Evolutionary conservation across 1,139 yeast genomes (phyloP), one percentile per base, ranked within the genome.

Genomic region (Suzukiozyma palmioleophila): DNA sequence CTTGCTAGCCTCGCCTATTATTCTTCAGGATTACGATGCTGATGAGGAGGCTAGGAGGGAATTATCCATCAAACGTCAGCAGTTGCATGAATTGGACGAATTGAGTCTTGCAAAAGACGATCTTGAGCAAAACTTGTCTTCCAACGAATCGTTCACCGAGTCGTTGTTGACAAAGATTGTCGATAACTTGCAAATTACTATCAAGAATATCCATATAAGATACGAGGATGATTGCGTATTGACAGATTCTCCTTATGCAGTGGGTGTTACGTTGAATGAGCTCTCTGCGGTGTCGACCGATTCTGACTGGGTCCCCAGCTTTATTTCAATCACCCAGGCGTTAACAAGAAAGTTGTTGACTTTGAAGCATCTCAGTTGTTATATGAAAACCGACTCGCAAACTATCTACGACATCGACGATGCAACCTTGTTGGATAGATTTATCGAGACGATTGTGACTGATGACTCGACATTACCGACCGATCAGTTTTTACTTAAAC

Each of bases 211-310:
- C 44, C 98, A 94, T 59, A 62, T 94, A 13, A 74, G 98, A 42
- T 92, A 90, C 54, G 98, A 94, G 56, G 98, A 94, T 61, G 75
- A 71, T 36, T 72, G 77, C 9, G 71, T 77, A 7, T 77, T 83
- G 50, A 77, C 88, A 0, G 83, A 79, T 46, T 58, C 64, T 31
- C 96, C 97, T 2, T 87, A 87, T 50, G 74, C 97, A 0, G 64
- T 90, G 26, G 99, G 99, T 8, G 51, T 88, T 15, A 84, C 95
- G 0, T 71, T 94, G 40, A 77, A 79, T 37, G 97, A 94, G 59
- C 69, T 94, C 35, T 88, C 97, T 0, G 98, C 97, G 0, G 84
- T 88, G 0, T 87, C 97, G 0, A 83, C 97, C 0, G 92, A 90
- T 59, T 81, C 76, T 25, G 66, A 77, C 28, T 94, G 98, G 98